Evolutionary conservation across 1,139 yeast species (phyloP), one percentile per base, ranked within the genome.

Genomic region (Diutina sp.): DNA sequence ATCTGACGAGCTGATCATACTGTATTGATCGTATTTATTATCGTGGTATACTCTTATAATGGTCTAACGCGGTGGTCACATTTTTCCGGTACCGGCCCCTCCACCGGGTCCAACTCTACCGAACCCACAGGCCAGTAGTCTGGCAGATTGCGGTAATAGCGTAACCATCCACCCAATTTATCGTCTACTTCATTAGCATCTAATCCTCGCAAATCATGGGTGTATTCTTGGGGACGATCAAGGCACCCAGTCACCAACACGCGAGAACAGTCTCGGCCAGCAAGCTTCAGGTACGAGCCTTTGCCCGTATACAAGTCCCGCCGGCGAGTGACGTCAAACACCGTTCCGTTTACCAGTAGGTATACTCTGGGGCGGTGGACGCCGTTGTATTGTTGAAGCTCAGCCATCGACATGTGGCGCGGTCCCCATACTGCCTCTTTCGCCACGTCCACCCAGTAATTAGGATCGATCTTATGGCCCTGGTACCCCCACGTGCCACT

Each of bases 161-260:
- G 56, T 58, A 78, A 79, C 93, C 95, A 87, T 51, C 63, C 60
- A 2, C 51, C 30, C 2, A 76, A 61, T 58, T 73, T 77, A 2
- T 57, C 55, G 11, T 55, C 56, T 0, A 71, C 74, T 57, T 74
- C 79, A 0, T 58, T 63, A 11, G 61, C 59, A 58, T 75, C 77
- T 44, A 87, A 67, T 0, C 87, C 95, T 35, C 95, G 69, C 51
- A 87, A 67, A 66, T 88, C 95, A 65, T 82, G 79, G 0, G 91
- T 87, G 63, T 78, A 73, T 61, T 82, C 83, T 56, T 78, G 82
- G 18, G 72, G 76, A 25, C 78, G 76, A 51, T 70, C 67, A 61
- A 88, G 80, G 64, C 96, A 88, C 5, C 95, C 95, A 1, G 93
- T 88, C 4, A 83, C 85, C 63, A 81, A 84, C 30, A 90, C 90